A percentile compares a stretch with the other conserved stretches of the same genome.
These are phyloP conservation scores for Solanum bulbocastanum DNA, from an alignment of 257 asterid species.

Conservation along the genomic window DNA sequence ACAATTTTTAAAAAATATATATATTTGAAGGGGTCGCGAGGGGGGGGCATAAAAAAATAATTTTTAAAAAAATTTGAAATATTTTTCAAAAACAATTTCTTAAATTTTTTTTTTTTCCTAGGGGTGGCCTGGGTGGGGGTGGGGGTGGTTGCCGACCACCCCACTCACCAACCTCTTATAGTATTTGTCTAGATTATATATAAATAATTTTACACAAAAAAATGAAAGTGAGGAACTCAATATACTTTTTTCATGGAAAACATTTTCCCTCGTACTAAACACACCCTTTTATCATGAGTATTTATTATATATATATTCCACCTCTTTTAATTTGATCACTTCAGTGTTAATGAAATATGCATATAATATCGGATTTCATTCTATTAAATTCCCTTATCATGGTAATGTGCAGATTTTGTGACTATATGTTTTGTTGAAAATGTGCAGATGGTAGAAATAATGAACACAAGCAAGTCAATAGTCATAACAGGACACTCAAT, in stretches of 20 bases:
- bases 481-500: slow-evolving; percentile 67
- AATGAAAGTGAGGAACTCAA: not conserved
- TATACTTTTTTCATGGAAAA: too few relatives aligned
- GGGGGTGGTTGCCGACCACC: too few relatives aligned
- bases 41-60: too few relatives aligned
- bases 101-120: too few relatives aligned
- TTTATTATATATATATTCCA: not conserved
- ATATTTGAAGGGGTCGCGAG: too few relatives aligned
- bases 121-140: too few relatives aligned
- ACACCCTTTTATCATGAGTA: not conserved
- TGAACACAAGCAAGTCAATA: slow-evolving; percentile 46
- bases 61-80: too few relatives aligned
- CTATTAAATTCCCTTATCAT: not conserved
- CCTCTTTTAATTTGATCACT: not conserved
- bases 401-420: too few relatives aligned
- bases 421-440: not conserved
- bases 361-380: not conserved
- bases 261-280: not conserved
- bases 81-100: too few relatives aligned
- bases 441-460: slow-evolving; percentile 55
- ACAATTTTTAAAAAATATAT: too few relatives aligned
- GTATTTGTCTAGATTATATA: too few relatives aligned
- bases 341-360: not conserved
- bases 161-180: too few relatives aligned
- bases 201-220: not conserved